These are phyloP conservation scores for Saccharomycopsis phalli DNA, from an alignment of 1,139 yeast genomes.

Conservation along the genomic window DNA sequence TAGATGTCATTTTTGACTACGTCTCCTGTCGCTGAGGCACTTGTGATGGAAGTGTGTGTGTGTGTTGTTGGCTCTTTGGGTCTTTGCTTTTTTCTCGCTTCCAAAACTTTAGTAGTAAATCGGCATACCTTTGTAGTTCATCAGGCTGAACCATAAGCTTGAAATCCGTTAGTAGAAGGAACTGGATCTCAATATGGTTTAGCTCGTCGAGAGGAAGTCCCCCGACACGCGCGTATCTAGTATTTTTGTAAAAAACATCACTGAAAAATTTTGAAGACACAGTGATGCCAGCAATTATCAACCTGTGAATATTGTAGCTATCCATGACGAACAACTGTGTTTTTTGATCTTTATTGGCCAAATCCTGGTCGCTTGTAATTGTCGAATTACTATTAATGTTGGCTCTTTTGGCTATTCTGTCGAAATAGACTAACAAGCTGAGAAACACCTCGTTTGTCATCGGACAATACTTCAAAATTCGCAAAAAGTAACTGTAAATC, in stretches of 20 bases:
- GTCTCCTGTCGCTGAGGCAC: background rate
- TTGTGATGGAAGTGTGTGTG: background rate
- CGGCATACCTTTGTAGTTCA: constrained; percentile 87
- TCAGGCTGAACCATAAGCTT: constrained; percentile 80
- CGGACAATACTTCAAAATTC: constrained; percentile 94
- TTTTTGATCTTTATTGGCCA: constrained; percentile 8
- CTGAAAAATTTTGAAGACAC: constrained; percentile 93
- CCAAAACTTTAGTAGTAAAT: constrained; percentile 78
- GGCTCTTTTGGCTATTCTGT: constrained; percentile 85
- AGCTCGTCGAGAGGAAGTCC: constrained; percentile 92
- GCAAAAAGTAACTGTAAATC: constrained; percentile 76
- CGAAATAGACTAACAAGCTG: constrained; percentile 84
- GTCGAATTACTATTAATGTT: constrained; percentile 31
- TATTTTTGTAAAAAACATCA: constrained; percentile 91
- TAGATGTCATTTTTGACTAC: background rate
- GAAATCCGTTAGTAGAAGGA: constrained; percentile 75
- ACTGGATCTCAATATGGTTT: constrained; percentile 86
- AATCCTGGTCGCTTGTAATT: constrained; percentile 22
- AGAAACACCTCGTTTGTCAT: constrained; percentile 94
- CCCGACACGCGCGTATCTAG: constrained; percentile 95
- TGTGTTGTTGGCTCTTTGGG: background rate
- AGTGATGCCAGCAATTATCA: constrained; percentile 93
- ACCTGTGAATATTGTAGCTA: constrained; percentile 87
- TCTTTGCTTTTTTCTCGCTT: constrained; percentile 42
- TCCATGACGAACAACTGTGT: constrained; percentile 86